Conservation (phyloP, 345 rosid genomes). For the Luvunga scandens region DNA sequence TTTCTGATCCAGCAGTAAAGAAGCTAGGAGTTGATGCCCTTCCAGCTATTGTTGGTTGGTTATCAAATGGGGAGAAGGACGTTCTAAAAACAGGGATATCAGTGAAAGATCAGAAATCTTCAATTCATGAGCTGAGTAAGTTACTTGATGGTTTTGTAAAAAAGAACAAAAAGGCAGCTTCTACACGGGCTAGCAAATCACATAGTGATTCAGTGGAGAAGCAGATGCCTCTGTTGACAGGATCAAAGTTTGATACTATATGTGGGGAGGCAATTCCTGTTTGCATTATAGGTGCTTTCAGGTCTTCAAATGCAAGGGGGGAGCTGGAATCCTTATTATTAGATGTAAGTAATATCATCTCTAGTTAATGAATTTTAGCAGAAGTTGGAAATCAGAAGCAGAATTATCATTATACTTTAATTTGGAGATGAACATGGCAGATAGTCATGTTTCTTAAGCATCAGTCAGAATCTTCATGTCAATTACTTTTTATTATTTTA, state of each 20-base stretch:
- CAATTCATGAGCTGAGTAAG: conserved; percentile 58
- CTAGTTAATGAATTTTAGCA: neutral
- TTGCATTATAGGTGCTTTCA: conserved; percentile 79
- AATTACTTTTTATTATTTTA: neutral
- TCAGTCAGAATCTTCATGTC: neutral
- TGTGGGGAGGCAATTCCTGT: conserved; percentile 75
- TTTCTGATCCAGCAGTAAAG: conserved; percentile 44
- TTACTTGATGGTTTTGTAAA: conserved; percentile 70
- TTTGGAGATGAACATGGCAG: neutral
- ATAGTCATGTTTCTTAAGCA: neutral
- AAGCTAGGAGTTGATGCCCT: conserved; percentile 66
- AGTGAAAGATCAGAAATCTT: conserved; percentile 72
- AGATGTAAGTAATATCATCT: conserved; percentile 38
- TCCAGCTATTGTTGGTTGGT: conserved; percentile 90
- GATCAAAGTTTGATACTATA: conserved; percentile 48
- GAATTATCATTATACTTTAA: neutral
- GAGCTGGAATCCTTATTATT: conserved; percentile 57
- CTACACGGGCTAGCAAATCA: conserved; percentile 40
- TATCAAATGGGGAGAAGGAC: conserved; percentile 76
- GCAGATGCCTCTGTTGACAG: conserved; percentile 47
- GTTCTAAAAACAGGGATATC: conserved; percentile 61
- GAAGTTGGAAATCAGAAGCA: neutral
- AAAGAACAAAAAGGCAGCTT: conserved; percentile 62
- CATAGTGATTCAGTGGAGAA: conserved; percentile 32
- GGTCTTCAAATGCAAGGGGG: conserved; percentile 57